phyloP scores from a whole-genome alignment of 2,329 filamentous ascomycete genomes.

The Penicillium sp. region DNA sequence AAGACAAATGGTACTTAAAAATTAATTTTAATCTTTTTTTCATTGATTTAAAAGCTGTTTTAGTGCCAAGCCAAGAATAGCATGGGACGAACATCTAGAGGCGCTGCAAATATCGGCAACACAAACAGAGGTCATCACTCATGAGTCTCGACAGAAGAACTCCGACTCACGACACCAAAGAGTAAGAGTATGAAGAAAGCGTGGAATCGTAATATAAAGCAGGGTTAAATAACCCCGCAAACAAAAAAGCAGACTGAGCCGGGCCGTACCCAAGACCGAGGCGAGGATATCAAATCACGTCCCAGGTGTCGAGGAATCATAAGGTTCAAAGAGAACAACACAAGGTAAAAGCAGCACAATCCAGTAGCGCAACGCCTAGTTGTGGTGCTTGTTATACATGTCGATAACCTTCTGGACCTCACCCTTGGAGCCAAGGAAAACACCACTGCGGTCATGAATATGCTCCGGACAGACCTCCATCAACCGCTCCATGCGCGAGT shows the following conservation, averaged over 20 bases:
- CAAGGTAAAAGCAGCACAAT: neutral
- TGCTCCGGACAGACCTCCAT: constrained; percentile 83
- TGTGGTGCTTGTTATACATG: constrained; percentile 62
- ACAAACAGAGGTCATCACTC: constrained; percentile 6
- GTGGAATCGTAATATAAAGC: constrained; percentile 8
- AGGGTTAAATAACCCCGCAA: neutral
- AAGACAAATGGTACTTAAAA: too few species aligned
- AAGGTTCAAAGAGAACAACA: neutral
- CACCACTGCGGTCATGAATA: constrained; percentile 94
- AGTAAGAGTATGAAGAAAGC: constrained; percentile 2
- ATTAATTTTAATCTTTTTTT: constrained; percentile 12
- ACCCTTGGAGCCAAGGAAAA: constrained; percentile 92
- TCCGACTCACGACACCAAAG: neutral
- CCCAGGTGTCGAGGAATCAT: neutral
- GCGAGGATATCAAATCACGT: constrained; percentile 4
- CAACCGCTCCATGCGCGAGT: constrained; percentile 90
- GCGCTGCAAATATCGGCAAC: constrained; percentile 11
- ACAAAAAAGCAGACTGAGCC: constrained; percentile 9
- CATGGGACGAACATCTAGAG: constrained; percentile 10
- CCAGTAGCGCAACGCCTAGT: constrained; percentile 10
- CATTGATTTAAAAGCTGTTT: constrained; percentile 1
- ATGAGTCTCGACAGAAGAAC: constrained; percentile 1
- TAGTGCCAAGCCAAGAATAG: constrained; percentile 1
- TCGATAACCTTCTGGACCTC: constrained; percentile 95
- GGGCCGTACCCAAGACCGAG: constrained; percentile 7